These are phyloP conservation scores for Penicillium canariense DNA, from an alignment of 495 filamentous ascomycete species.

Conservation along the genomic window DNA sequence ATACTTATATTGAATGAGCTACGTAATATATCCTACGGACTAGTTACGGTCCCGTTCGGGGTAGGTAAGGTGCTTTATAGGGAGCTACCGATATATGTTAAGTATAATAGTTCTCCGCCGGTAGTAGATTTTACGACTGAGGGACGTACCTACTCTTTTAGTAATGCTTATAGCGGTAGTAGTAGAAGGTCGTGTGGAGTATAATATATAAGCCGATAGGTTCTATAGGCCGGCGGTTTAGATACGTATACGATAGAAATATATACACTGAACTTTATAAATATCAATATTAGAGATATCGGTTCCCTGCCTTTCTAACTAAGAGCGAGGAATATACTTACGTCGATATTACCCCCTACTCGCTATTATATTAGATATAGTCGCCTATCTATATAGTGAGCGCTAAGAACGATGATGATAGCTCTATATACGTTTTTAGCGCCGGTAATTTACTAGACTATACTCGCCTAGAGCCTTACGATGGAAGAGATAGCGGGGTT, in stretches of 20 bases:
- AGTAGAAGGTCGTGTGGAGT: slow-evolving; percentile 76
- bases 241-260: slow-evolving; percentile 53
- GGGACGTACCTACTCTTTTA: slow-evolving; percentile 55
- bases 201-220: slow-evolving; percentile 54
- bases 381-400: slow-evolving; percentile 70
- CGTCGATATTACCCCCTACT: slow-evolving; percentile 76
- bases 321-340: slow-evolving; percentile 27
- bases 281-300: slow-evolving; percentile 38
- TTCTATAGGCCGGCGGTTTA: slow-evolving; percentile 64
- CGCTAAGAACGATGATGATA: slow-evolving; percentile 66
- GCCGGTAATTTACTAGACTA: slow-evolving; percentile 57
- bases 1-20: background rate
- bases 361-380: slow-evolving; percentile 81
- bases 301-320: slow-evolving; percentile 30
- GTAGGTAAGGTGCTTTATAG: background rate
- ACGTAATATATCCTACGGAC: background rate
- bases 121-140: slow-evolving; percentile 20
- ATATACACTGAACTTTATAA: slow-evolving; percentile 60
- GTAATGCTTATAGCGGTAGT: slow-evolving; percentile 72
- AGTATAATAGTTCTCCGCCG: slow-evolving; percentile 4
- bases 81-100: background rate
- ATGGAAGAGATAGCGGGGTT: slow-evolving; percentile 82
- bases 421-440: slow-evolving; percentile 67
- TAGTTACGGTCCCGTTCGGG: background rate
- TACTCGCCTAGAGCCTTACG: slow-evolving; percentile 69